Base-by-base conservation (phyloP, 2,329 filamentous ascomycete species). In the Phoma sp. region DNA sequence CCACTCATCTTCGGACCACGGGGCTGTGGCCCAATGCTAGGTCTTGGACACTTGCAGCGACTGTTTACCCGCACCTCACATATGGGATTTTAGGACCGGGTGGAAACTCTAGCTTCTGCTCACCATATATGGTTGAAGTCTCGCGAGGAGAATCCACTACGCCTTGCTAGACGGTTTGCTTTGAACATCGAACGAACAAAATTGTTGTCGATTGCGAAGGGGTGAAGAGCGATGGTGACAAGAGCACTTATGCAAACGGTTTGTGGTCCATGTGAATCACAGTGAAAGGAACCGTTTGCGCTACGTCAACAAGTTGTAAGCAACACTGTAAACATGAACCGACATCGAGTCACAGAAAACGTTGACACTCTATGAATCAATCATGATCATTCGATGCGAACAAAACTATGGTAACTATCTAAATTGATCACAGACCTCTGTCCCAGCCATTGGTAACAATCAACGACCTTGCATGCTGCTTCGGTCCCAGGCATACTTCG, bases 11-110 rank as follows among this genome's bases (percentile, higher is more conserved):
- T 25, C 2, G 57, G 57, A 35, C 64, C 9, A 13, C 59, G 51
- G 3, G 51, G 25, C 7, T 54, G 57, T 0, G 42, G 37, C 1
- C 55, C 58, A 0, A 59, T 51, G 60, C 7, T 1, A 68, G 42
- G 2, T 54, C 51, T 35, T 66, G 59, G 1, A 67, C 45, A 23
- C 51, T 59, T 2, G 22, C 38, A 47, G 65, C 59, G 5, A 65
- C 57, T 2, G 29, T 42, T 52, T 62, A 9, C 11, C 14, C 11
- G 40, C 32, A 42, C n/a, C 32, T 27, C n/a, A 13, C 27, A 7
- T 14, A 8, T 22, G 27, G 40, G 13, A 25, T 27, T 4, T 25
- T 27, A 7, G 27, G 40, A 18, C 32, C 40, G 40, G 13, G 23
- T 13, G 27, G 6, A 22, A 3, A 14, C 4, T 29, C 3, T 22